Evolutionary conservation across 225 moss, liverwort and hornwort species (phyloP).

Genomic region (Antitrichia curtipendula): DNA sequence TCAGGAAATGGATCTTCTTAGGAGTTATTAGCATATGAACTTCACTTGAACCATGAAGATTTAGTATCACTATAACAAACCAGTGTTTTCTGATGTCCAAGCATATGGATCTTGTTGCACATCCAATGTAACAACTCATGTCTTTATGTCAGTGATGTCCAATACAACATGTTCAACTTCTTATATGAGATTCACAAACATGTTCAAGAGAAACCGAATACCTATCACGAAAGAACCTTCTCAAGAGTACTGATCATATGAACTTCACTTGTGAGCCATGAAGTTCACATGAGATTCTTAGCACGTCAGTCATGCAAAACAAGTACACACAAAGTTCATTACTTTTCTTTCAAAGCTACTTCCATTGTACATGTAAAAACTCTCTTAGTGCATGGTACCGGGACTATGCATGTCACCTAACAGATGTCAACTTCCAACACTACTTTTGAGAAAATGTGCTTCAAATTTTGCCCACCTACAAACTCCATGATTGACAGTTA

Average conservation of each 20-base stretch:
- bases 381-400: too few relatives aligned
- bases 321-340: background rate
- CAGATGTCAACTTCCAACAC: too few relatives aligned
- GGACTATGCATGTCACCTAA: too few relatives aligned
- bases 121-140: too few relatives aligned
- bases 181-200: background rate
- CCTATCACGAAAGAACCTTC: background rate
- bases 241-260: background rate
- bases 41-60: background rate
- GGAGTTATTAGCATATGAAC: background rate
- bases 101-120: too few relatives aligned
- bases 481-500: too few relatives aligned
- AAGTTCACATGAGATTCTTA: background rate
- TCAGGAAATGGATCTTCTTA: background rate
- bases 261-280: background rate
- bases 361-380: too few relatives aligned
- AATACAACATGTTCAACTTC: too few relatives aligned
- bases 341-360: background rate
- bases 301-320: background rate
- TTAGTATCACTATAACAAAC: background rate
- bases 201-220: background rate
- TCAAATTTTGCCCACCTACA: too few relatives aligned
- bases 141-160: too few relatives aligned
- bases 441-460: too few relatives aligned
- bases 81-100: too few relatives aligned